Conservation (phyloP, 345 rosid genomes). For the Moricandia moricandioides region DNA sequence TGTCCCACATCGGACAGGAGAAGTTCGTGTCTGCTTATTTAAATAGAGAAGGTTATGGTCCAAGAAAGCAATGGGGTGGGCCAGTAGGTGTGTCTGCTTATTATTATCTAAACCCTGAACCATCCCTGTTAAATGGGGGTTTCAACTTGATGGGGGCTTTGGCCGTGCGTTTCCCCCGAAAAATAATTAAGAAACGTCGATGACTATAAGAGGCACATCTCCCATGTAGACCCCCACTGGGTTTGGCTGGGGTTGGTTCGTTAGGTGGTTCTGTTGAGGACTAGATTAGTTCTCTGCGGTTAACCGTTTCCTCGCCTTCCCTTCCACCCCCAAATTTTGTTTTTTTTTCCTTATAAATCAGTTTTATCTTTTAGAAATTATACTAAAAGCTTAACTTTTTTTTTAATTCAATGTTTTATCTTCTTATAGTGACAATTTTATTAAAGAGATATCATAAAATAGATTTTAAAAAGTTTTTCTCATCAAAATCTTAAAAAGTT, state of each 20-base stretch:
- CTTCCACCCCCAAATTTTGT: slow-evolving; percentile 18
- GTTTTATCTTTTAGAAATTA: too few relatives aligned
- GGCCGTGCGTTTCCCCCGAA: slow-evolving; percentile 32
- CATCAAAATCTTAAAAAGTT: too few relatives aligned
- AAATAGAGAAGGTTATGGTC: neutral
- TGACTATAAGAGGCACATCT: slow-evolving; percentile 7
- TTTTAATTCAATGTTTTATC: too few relatives aligned
- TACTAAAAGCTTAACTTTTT: too few relatives aligned
- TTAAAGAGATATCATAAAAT: too few relatives aligned
- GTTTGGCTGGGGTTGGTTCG: slow-evolving; percentile 17
- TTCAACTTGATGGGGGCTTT: neutral
- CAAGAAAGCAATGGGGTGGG: neutral
- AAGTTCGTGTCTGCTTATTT: neutral
- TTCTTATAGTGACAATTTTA: too few relatives aligned
- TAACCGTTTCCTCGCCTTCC: slow-evolving; percentile 35
- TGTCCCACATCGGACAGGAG: slow-evolving; percentile 21
- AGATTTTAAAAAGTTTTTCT: too few relatives aligned
- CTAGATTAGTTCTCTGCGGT: neutral
- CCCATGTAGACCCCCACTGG: neutral
- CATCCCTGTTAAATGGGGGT: neutral
- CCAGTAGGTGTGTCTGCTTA: slow-evolving; percentile 15
- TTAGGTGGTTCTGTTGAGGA: slow-evolving; percentile 24
- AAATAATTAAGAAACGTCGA: slow-evolving; percentile 14
- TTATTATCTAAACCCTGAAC: slow-evolving; percentile 14
- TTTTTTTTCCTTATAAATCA: neutral